A percentile compares a stretch with the other conserved stretches of the same genome.
phyloP scores from a whole-genome alignment of 2,329 filamentous ascomycete genomes.

The Stagonosporopsis cucurbitacearum region DNA sequence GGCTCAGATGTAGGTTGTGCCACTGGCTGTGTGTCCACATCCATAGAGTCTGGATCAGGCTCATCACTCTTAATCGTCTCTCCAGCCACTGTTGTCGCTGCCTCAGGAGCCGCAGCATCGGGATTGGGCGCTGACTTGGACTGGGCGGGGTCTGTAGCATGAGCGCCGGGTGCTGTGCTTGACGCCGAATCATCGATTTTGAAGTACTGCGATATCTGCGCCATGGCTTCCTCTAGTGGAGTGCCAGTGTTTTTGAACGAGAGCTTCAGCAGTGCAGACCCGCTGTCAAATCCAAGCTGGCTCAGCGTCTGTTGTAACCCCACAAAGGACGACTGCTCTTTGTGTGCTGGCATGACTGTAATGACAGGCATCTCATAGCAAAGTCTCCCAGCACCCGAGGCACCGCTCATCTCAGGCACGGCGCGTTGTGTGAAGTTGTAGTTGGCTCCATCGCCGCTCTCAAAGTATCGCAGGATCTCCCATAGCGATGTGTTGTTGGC shows the following conservation, averaged over 20 bases:
- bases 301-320: conserved; percentile 89
- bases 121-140: conserved; percentile 31
- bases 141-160: conserved; percentile 37
- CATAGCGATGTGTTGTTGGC: conserved; percentile 87
- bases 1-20: conserved; percentile 20
- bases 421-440: conserved; percentile 84
- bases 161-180: conserved; percentile 37
- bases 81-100: conserved; percentile 32
- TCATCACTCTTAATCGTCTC: conserved; percentile 33
- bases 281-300: conserved; percentile 85
- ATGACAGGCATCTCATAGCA: conserved; percentile 88
- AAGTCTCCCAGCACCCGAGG: conserved; percentile 71
- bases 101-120: conserved; percentile 34
- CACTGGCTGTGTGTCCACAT: conserved; percentile 33
- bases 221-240: conserved; percentile 85
- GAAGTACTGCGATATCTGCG: conserved; percentile 79
- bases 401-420: conserved; percentile 66
- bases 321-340: conserved; percentile 75
- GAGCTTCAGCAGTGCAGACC: conserved; percentile 79
- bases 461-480: conserved; percentile 88
- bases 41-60: conserved; percentile 40
- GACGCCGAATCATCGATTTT: conserved; percentile 50
- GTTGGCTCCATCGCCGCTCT: conserved; percentile 62
- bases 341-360: conserved; percentile 73
- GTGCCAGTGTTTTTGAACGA: conserved; percentile 77